Evolutionary conservation across 805 yeast genomes (phyloP), one percentile per base, ranked within the genome.

Genomic region (Metschnikowia anglica): DNA sequence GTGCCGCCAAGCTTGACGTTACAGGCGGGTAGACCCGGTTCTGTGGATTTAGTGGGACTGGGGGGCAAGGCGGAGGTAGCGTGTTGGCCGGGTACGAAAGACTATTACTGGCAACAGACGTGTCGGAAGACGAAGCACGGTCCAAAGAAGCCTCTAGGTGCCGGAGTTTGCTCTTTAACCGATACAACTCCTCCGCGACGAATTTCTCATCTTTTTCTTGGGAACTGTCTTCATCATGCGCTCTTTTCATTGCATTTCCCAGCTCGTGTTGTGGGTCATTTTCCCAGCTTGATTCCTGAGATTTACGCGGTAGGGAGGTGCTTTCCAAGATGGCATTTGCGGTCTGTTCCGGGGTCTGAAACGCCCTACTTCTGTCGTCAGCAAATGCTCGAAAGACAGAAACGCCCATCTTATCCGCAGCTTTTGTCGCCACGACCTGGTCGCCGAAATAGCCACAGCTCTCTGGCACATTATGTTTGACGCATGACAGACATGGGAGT

Each of bases 401-500:
- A 16, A 39, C 35, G 3, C 39, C 43, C 11, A 25, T 24, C 2
- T 18, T 12, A 12, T 23, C 10, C n/a, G 13, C 13, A 21, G 41
- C 24, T 19, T 10, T 16, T n/a, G 20, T 20, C 18, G 44, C 34
- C 38, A 29, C 24, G 11, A 41, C 41, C 24, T 34, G 47, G 27
- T 50, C 49, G 9, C 54, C 63, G 6, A 56, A 53, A 46, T 60
- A 65, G 4, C 48, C 56, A 47, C 70, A 65, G 1, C 43, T 41
- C 5, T 42, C 47, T 10, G 53, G 53, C 13, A 53, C 54, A 27
- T 59, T 59, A 39, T 60, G 59, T 28, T 51, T 55, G 5, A 56
- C 39, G 44, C 73, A 68, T 6, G 66, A 52, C 17, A 57, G 48
- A 43, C 73, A 68, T 1, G 73, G 73, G 28, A 49, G 46, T 11